Evolutionary conservation across 1,139 yeast genomes (phyloP).

Genomic region (Trichomonascaceae sp.): DNA sequence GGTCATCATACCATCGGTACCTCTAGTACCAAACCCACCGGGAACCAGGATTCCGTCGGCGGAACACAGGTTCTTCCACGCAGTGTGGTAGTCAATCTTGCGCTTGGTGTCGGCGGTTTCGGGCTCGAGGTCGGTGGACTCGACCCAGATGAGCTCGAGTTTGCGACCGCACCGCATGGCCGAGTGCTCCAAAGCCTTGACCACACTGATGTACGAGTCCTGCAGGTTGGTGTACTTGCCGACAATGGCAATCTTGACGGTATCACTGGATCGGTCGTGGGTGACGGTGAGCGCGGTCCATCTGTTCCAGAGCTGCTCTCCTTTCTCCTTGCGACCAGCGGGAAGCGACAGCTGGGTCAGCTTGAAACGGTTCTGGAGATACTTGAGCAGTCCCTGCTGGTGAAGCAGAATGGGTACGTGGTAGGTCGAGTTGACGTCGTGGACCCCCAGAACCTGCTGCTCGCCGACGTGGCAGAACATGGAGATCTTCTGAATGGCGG

Average conservation of each 20-base stretch:
- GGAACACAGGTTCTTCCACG: constrained; percentile 88
- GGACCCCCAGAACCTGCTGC: constrained; percentile 92
- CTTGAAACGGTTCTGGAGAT: constrained; percentile 53
- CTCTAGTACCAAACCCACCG: constrained; percentile 96
- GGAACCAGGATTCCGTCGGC: constrained; percentile 98
- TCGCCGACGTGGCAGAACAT: constrained; percentile 99
- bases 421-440: constrained; percentile 92
- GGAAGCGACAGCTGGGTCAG: constrained; percentile 41
- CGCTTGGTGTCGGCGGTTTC: constrained; percentile 41
- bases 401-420: constrained; percentile 88
- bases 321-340: constrained; percentile 44
- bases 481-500: constrained; percentile 87
- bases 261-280: constrained; percentile 71
- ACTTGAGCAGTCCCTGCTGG: constrained; percentile 76
- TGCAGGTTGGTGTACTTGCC: constrained; percentile 95
- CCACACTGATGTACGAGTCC: constrained; percentile 89
- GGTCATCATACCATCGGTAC: constrained; percentile 95
- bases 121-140: constrained; percentile 79
- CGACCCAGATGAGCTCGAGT: constrained; percentile 90
- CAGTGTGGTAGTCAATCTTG: constrained; percentile 76
- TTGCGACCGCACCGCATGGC: constrained; percentile 80
- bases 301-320: constrained; percentile 53
- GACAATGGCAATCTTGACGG: constrained; percentile 87
- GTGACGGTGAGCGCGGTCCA: constrained; percentile 73
- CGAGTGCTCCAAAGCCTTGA: constrained; percentile 89